Evolutionary conservation across 768 basidiomycete species (phyloP).

Genomic region (Favolaschia claudopus): DNA sequence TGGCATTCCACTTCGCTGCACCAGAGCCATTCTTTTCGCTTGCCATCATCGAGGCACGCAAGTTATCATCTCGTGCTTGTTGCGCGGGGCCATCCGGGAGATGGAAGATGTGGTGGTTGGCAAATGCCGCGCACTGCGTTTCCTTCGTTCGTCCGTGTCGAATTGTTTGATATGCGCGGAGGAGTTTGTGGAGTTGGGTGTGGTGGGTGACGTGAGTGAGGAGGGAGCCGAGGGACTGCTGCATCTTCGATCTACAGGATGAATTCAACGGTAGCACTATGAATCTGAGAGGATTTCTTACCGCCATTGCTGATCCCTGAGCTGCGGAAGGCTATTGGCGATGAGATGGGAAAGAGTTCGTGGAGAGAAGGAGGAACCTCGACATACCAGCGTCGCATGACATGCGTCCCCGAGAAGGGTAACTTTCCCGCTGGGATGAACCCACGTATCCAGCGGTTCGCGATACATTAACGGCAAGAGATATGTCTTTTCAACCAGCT

Average conservation of each 20-base stretch:
- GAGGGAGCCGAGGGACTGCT: constrained; percentile 55
- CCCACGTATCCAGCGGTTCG: constrained; percentile 55
- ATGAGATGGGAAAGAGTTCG: neutral
- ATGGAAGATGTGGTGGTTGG: constrained; percentile 65
- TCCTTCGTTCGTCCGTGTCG: constrained; percentile 57
- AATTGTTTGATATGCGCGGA: constrained; percentile 60
- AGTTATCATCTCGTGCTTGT: constrained; percentile 55
- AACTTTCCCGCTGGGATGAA: constrained; percentile 51
- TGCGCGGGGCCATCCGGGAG: constrained; percentile 66
- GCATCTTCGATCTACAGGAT: constrained; percentile 58
- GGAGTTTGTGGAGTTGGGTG: constrained; percentile 53
- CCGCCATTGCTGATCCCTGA: constrained; percentile 64
- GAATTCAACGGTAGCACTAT: neutral
- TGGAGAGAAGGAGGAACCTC: neutral
- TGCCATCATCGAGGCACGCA: constrained; percentile 57
- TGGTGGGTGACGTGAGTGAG: constrained; percentile 54
- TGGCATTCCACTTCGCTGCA: constrained; percentile 43
- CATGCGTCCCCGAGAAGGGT: constrained; percentile 62
- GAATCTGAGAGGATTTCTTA: constrained; percentile 27
- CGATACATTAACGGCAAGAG: constrained; percentile 59
- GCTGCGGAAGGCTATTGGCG: constrained; percentile 63
- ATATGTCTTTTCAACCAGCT: constrained; percentile 52
- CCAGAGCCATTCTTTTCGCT: constrained; percentile 22
- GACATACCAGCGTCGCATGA: constrained; percentile 56
- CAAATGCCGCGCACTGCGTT: constrained; percentile 56